Evolutionary conservation across 2,329 filamentous ascomycete species (phyloP).

Genomic region (Aspergillus sp.): DNA sequence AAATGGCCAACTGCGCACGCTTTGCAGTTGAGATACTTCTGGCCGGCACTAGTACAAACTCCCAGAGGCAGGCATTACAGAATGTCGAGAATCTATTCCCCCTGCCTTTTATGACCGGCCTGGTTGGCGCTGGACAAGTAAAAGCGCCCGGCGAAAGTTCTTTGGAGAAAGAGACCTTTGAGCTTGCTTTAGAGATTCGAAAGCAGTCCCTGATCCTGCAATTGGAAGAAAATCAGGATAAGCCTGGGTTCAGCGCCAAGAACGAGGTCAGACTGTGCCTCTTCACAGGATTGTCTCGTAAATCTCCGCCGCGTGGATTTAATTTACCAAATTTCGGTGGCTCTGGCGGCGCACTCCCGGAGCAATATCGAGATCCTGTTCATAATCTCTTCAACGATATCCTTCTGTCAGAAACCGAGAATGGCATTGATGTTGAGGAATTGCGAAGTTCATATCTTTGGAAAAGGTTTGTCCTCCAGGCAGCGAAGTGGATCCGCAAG

Average conservation of each 20-base stretch:
- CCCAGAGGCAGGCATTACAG: constrained; percentile 22
- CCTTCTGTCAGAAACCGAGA: constrained; percentile 33
- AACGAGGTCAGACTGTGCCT: constrained; percentile 45
- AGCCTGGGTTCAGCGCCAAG: constrained; percentile 40
- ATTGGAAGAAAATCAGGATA: constrained; percentile 34
- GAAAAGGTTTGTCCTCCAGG: constrained; percentile 46
- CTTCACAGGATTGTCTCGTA: constrained; percentile 24
- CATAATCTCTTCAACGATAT: constrained; percentile 41
- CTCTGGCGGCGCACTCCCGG: constrained; percentile 37
- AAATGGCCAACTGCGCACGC: constrained; percentile 44
- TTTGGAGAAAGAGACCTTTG: constrained; percentile 45
- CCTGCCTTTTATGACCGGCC: constrained; percentile 32
- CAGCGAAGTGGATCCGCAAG: constrained; percentile 48
- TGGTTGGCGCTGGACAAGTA: constrained; percentile 19
- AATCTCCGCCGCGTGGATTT: constrained; percentile 27
- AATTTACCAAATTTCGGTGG: constrained; percentile 36
- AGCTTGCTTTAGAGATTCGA: constrained; percentile 53
- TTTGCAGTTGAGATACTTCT: constrained; percentile 43
- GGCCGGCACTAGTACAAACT: constrained; percentile 21
- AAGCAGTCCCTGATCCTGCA: constrained; percentile 55
- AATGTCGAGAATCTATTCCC: constrained; percentile 36
- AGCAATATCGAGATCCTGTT: constrained; percentile 35
- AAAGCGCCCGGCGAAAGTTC: constrained; percentile 37
- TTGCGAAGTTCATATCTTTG: constrained; percentile 52
- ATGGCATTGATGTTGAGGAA: constrained; percentile 40